Base-by-base conservation (phyloP, 805 yeast genomes). In the Naumovozyma castellii region DNA sequence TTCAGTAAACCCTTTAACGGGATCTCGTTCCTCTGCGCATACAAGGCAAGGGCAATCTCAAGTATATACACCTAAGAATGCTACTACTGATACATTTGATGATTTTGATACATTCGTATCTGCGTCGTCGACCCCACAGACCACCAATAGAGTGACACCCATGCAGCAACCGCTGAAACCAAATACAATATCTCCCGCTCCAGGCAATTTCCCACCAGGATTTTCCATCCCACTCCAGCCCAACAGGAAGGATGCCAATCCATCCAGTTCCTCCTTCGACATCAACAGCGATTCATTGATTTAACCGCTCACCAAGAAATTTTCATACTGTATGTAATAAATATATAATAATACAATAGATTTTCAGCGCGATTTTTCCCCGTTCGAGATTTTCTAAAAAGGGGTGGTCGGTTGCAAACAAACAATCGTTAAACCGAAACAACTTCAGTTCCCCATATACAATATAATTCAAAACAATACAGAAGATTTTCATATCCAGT, bases 161-260 rank as follows among this genome's bases (percentile, higher is more conserved):
- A 25, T 25, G 6, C 27, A 6, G 13, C 15, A 12, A 8, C 25
- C 31, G 19, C 39, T 10, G 32, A 30, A n/a, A 15, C 33, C 39
- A n/a, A 36, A 14, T 14, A 27, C 8, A 32, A 22, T 25, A 9
- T 22, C 35, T 27, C 34, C 39, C 27, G 10, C 27, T 10, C 10
- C 27, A 22, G 10, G 10, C 16, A 33, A 39, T 20, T 48, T 64
- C 6, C 72, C 72, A 15, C 73, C 72, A 2, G 72, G 73, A 4
- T 67, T 68, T 39, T 64, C 68, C 1, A 55, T 59, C 25, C 48
- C 65, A 5, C 43, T 66, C 22, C 69, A 53, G 37, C 69, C 59
- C 28, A 60, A 43, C 46, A 61, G 43, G 32, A 49, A 46, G 25
- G 43, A 36, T 8, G 31, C 34, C 16, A 22, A 18, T 13, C 39